A percentile compares a stretch with the other conserved stretches of the same genome.
These are phyloP conservation scores for Terfezia claveryi DNA, from an alignment of 495 filamentous ascomycete species.

Conservation along the genomic window DNA sequence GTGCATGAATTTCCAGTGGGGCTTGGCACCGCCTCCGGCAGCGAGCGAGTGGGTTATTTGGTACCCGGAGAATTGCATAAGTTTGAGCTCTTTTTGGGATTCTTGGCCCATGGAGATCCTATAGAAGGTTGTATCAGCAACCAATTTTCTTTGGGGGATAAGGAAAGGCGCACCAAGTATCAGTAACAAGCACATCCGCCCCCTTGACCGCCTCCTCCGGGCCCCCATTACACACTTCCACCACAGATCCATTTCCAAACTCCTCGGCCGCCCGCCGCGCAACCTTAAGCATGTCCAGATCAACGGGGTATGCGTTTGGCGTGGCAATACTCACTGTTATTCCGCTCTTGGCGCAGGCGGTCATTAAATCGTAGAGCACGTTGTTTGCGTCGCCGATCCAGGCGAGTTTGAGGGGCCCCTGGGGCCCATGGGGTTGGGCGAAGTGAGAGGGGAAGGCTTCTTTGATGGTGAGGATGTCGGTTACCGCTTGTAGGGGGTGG, in stretches of 20 bases:
- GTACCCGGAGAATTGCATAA: slow-evolving; percentile 70
- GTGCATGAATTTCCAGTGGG: slow-evolving; percentile 95
- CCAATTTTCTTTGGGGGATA: background rate
- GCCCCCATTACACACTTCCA: slow-evolving; percentile 37
- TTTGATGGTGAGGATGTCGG: slow-evolving; percentile 75
- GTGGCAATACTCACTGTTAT: slow-evolving; percentile 70
- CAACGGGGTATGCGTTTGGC: slow-evolving; percentile 61
- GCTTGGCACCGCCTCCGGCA: slow-evolving; percentile 63
- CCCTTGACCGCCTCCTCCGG: slow-evolving; percentile 77
- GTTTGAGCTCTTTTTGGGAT: slow-evolving; percentile 46
- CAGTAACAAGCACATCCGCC: slow-evolving; percentile 79
- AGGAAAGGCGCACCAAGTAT: slow-evolving; percentile 44
- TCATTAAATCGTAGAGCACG: slow-evolving; percentile 80
- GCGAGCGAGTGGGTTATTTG: slow-evolving; percentile 73
- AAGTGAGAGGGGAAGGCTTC: slow-evolving; percentile 39
- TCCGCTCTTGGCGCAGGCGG: slow-evolving; percentile 65
- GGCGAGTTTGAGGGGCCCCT: slow-evolving; percentile 47
- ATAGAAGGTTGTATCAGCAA: background rate
- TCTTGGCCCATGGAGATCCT: slow-evolving; percentile 76
- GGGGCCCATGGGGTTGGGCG: slow-evolving; percentile 1
- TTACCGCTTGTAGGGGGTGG: slow-evolving; percentile 82
- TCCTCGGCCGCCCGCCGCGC: slow-evolving; percentile 39
- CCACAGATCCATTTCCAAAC: slow-evolving; percentile 34
- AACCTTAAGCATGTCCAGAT: slow-evolving; percentile 40
- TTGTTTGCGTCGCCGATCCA: slow-evolving; percentile 98